A percentile compares a stretch with the other conserved stretches of the same genome.
These are phyloP conservation scores for Ophiostoma sp. DNA, from an alignment of 2,329 filamentous ascomycete genomes.

Conservation along the genomic window DNA sequence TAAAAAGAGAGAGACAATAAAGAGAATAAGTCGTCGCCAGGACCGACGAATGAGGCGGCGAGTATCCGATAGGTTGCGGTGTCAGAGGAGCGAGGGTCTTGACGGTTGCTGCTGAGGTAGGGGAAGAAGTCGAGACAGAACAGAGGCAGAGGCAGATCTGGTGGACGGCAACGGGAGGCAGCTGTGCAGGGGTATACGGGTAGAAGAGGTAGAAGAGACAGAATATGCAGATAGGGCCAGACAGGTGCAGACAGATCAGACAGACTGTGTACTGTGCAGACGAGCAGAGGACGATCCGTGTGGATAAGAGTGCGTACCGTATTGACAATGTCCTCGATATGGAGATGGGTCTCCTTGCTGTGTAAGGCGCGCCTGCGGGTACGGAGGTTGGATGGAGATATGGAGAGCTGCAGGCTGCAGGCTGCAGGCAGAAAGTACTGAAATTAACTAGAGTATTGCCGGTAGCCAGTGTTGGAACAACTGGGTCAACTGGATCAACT, in stretches of 20 bases:
- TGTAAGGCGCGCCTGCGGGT: conserved; percentile 11
- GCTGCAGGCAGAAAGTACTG: not conserved
- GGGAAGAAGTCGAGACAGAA: not conserved
- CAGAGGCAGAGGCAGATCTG: conserved; percentile 10
- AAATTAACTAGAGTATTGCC: too few species aligned
- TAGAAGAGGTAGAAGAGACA: not conserved
- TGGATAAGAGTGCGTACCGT: not conserved
- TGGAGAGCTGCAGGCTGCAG: not conserved
- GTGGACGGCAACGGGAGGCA: conserved; percentile 1
- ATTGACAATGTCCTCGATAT: conserved; percentile 2
- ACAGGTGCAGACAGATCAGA: not conserved
- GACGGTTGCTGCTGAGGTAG: not conserved
- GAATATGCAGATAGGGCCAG: not conserved
- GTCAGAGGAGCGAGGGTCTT: conserved; percentile 6
- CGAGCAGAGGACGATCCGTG: not conserved
- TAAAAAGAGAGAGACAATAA: not conserved
- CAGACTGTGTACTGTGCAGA: not conserved
- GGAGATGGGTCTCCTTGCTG: not conserved
- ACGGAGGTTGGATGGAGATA: conserved; percentile 7
- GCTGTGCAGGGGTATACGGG: not conserved
- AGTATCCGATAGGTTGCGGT: conserved; percentile 27
- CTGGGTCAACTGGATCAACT: not conserved
- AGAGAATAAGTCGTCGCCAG: conserved; percentile 14
- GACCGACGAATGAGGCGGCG: conserved; percentile 26
- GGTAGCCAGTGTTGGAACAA: not conserved